Conservation (phyloP, 768 basidiomycete species). For the Collybia mongolica region DNA sequence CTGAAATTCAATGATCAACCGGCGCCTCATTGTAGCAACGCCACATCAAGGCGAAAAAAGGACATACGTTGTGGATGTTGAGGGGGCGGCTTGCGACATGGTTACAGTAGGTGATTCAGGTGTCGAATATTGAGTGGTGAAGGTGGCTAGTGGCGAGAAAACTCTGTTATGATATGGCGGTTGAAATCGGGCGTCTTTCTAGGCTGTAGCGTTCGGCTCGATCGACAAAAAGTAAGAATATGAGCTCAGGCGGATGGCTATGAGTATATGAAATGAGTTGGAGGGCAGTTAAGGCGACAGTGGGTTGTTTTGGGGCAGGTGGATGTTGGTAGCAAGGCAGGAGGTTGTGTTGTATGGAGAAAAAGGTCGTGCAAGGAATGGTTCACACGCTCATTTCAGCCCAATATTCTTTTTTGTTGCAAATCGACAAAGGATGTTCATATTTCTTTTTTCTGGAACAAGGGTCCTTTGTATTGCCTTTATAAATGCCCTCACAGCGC, state of each 20-base stretch:
- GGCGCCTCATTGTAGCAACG: constrained; percentile 1
- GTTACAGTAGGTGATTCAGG: too few relatives aligned
- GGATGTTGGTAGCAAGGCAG: constrained; percentile 2
- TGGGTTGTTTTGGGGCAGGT: background rate
- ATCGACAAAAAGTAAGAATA: too few relatives aligned
- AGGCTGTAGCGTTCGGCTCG: background rate
- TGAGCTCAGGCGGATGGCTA: background rate
- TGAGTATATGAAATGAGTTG: background rate
- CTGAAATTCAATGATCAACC: constrained; percentile 15
- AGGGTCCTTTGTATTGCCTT: too few relatives aligned
- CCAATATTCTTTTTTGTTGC: too few relatives aligned
- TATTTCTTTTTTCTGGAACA: too few relatives aligned
- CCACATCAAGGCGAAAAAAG: constrained; percentile 12
- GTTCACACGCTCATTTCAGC: background rate
- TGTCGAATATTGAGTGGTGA: background rate
- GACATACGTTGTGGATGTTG: constrained; percentile 22
- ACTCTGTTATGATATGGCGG: background rate
- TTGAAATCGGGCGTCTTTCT: background rate
- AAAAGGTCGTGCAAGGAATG: background rate
- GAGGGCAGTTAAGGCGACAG: background rate
- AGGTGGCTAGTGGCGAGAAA: constrained; percentile 1
- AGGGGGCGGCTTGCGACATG: constrained; percentile 22
- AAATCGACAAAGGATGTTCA: too few relatives aligned
- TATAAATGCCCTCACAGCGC: too few relatives aligned
- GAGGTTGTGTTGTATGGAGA: background rate